These are phyloP conservation scores for Dacryopinax spathularia DNA, from an alignment of 768 basidiomycete species.

Conservation along the genomic window DNA sequence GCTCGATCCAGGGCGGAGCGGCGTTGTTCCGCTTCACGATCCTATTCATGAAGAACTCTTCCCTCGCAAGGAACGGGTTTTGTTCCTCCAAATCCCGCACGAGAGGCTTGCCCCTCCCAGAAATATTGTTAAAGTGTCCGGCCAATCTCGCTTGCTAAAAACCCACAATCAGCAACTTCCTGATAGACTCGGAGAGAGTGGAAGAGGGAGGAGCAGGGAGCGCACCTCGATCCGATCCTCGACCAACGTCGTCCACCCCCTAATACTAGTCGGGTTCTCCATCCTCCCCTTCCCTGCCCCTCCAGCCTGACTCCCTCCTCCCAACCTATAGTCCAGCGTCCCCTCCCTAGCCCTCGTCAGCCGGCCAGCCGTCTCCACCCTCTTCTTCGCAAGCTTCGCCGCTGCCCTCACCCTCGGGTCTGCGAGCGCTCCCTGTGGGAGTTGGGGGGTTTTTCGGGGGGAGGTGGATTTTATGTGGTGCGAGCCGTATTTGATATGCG, in stretches of 20 bases:
- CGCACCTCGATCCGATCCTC: slow-evolving; percentile 69
- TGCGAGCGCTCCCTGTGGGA: slow-evolving; percentile 7
- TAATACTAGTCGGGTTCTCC: slow-evolving; percentile 46
- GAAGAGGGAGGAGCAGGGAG: neutral
- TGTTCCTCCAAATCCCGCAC: slow-evolving; percentile 30
- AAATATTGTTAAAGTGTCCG: slow-evolving; percentile 57
- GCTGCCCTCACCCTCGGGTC: slow-evolving; percentile 20
- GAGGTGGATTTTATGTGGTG: slow-evolving; percentile 22
- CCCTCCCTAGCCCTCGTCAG: slow-evolving; percentile 53
- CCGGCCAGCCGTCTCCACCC: slow-evolving; percentile 39
- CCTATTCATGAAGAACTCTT: slow-evolving; percentile 75
- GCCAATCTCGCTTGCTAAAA: slow-evolving; percentile 47
- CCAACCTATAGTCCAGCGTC: slow-evolving; percentile 61
- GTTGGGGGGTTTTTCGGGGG: neutral
- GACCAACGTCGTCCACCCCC: slow-evolving; percentile 60
- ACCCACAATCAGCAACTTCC: neutral
- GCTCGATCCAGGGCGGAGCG: slow-evolving; percentile 73
- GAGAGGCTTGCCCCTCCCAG: slow-evolving; percentile 49
- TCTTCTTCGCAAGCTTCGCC: slow-evolving; percentile 34
- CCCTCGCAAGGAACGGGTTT: slow-evolving; percentile 56
- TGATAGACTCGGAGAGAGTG: slow-evolving; percentile 3
- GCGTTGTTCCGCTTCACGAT: slow-evolving; percentile 73
- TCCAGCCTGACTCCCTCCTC: slow-evolving; percentile 23
- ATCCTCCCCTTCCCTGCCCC: slow-evolving; percentile 16
- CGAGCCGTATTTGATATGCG: slow-evolving; percentile 43